Base-by-base conservation (phyloP, 164 flowering plant species). In the Pachysandra terminalis region DNA sequence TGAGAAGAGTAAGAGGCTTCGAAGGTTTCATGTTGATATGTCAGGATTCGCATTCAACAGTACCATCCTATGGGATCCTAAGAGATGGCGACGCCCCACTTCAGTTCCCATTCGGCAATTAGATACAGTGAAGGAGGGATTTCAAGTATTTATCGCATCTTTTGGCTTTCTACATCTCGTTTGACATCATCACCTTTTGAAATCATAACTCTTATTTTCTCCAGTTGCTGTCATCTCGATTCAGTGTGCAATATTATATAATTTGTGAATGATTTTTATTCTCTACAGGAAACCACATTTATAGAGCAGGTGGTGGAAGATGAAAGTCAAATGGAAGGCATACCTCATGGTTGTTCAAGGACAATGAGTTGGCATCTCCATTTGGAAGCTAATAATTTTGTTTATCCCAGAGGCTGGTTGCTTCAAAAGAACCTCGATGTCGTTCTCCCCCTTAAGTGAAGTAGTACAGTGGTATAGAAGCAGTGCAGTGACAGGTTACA, bases 21-120 rank as follows among this genome's bases (percentile, higher is more conserved):
- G 97, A 23, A 83, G 98, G 74, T 95, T 95, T 77, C 98, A 95
- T 75, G 96, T 92, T 64, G 97, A 95, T 70, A 95, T 90, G 96
- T 92, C 98, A 14, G 98, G 98, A 68, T 95, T 95, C 78, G 98
- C 98, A 55, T 95, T 95, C 82, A 95, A 95, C 79, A 91, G 97
- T 84, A 89, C 96, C 40, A 86, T 92, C 63, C 74, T 95, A 48
- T 95, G 98, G 98, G 94, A 89, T 71, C 90, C 96, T 67, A 86
- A 86, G 84, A 85, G 86, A 70, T 91, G 97, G 98, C 75, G 70
- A 21, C 91, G 89, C 41, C 87, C 86, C 63, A 81, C 69, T 56
- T 70, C 83, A 61, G 66, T 49, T 72, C 87, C 91, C 40, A 84
- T 89, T 64, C 79, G 91, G 24, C 97, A 92, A 77, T 74, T 87